phyloP scores from a whole-genome alignment of 2,329 filamentous ascomycete species.

The Ceratocystiopsis sp. region DNA sequence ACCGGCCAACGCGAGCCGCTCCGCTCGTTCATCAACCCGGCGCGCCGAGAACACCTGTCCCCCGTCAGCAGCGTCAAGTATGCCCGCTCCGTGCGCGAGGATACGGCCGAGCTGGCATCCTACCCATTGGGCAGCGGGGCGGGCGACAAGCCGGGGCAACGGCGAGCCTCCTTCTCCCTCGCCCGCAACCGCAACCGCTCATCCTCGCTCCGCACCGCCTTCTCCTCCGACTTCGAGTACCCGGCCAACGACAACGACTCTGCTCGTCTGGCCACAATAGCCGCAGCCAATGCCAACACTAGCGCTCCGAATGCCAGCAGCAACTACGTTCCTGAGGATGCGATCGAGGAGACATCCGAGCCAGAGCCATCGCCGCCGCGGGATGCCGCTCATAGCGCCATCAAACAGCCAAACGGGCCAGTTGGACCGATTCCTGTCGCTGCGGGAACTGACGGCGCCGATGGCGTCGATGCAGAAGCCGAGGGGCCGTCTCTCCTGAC shows the following conservation, averaged over 20 bases:
- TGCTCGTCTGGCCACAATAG: conserved; percentile 1
- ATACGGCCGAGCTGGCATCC: conserved; percentile 73
- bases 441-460: not conserved
- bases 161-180: no score
- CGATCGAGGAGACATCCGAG: conserved; percentile 37
- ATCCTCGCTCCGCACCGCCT: conserved; percentile 14
- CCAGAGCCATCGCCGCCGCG: not conserved
- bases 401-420: no score
- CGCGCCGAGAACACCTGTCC: conserved; percentile 38
- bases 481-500: conserved; percentile 8
- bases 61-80: conserved; percentile 54
- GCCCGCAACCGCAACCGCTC: conserved; percentile 20
- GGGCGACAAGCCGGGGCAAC: conserved; percentile 30
- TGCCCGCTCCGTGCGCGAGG: conserved; percentile 64
- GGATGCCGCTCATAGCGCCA: no score
- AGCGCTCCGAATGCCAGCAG: no score
- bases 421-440: not conserved
- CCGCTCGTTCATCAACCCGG: conserved; percentile 53
- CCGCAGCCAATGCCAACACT: not conserved
- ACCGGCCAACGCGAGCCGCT: conserved; percentile 44
- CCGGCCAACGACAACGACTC: conserved; percentile 5
- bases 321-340: conserved; percentile 15
- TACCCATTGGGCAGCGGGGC: conserved; percentile 45
- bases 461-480: not conserved
- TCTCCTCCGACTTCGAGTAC: conserved; percentile 14